A percentile compares a stretch with the other conserved stretches of the same genome.
Conservation (phyloP, 148 eudicot species). For the Polygonum aviculare region DNA sequence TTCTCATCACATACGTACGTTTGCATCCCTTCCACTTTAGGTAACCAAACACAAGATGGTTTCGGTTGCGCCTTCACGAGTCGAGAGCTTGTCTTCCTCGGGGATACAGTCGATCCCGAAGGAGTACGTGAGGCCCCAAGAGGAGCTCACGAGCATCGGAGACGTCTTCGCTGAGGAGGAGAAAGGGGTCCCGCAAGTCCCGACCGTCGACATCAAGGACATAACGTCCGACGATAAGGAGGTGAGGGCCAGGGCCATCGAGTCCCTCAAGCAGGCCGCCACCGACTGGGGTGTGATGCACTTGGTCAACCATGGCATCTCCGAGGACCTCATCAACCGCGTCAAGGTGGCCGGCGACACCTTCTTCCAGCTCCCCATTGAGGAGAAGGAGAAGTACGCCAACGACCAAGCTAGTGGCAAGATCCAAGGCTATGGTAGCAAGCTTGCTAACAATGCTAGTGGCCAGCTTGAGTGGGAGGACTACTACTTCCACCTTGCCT, state of each 20-base stretch:
- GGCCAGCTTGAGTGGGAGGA: constrained; percentile 93
- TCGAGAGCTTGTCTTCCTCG: constrained; percentile 59
- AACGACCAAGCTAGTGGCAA: constrained; percentile 74
- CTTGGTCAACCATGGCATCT: constrained; percentile 72
- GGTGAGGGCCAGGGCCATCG: constrained; percentile 40
- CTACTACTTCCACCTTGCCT: constrained; percentile 72
- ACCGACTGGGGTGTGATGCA: constrained; percentile 93
- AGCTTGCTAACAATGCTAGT: constrained; percentile 73
- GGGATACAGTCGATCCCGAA: constrained; percentile 74
- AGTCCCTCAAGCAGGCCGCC: constrained; percentile 54
- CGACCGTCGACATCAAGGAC: constrained; percentile 50
- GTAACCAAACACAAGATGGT: background rate
- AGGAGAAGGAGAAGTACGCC: constrained; percentile 90
- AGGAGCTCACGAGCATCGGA: constrained; percentile 60
- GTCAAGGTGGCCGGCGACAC: constrained; percentile 59
- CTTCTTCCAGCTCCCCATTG: constrained; percentile 64
- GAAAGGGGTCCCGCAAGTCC: constrained; percentile 67
- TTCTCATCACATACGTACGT: no score
- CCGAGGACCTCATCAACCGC: constrained; percentile 45
- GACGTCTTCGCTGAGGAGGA: constrained; percentile 69
- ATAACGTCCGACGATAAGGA: constrained; percentile 44
- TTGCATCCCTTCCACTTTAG: background rate
- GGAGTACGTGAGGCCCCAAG: constrained; percentile 69
- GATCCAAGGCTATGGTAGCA: constrained; percentile 91
- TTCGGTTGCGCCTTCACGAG: constrained; percentile 28